phyloP scores from a whole-genome alignment of 2,329 filamentous ascomycete species.

The Cadophora sp. region DNA sequence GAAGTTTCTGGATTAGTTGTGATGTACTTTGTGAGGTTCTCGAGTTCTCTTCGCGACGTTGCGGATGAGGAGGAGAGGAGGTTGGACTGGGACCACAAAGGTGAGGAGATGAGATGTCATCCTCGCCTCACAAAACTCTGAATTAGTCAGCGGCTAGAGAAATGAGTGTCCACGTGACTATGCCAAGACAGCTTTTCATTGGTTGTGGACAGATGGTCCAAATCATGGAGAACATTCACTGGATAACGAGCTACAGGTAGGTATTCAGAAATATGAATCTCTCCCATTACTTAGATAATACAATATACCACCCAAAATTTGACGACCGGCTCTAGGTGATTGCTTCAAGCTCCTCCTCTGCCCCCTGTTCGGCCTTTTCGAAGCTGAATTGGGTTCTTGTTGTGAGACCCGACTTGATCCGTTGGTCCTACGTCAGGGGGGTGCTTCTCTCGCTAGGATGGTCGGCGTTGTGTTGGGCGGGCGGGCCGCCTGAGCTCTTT shows the following conservation, averaged over 20 bases:
- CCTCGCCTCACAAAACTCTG: not conserved
- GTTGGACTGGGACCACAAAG: not conserved
- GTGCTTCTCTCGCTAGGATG: constrained; percentile 6
- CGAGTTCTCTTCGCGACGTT: constrained; percentile 17
- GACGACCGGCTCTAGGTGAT: not conserved
- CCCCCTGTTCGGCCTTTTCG: not conserved
- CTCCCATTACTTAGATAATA: too few species aligned
- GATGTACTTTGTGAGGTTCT: constrained; percentile 11
- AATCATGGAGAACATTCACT: not conserved
- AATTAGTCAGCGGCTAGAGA: not conserved
- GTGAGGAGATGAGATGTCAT: constrained; percentile 9
- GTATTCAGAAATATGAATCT: not conserved
- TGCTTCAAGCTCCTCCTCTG: not conserved
- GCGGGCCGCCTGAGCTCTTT: constrained; percentile 23
- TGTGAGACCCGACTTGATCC: constrained; percentile 18
- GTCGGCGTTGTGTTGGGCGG: constrained; percentile 17
- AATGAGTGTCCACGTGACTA: not conserved
- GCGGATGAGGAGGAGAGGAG: constrained; percentile 11
- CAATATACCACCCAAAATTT: not conserved
- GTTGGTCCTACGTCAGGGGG: constrained; percentile 11
- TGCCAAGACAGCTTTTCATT: not conserved
- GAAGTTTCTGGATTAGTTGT: constrained; percentile 29
- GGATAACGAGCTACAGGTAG: not conserved
- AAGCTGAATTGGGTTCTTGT: constrained; percentile 10
- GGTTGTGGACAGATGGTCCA: not conserved